phyloP scores from a whole-genome alignment of 106 monocot species.

The Allium fistulosum region DNA sequence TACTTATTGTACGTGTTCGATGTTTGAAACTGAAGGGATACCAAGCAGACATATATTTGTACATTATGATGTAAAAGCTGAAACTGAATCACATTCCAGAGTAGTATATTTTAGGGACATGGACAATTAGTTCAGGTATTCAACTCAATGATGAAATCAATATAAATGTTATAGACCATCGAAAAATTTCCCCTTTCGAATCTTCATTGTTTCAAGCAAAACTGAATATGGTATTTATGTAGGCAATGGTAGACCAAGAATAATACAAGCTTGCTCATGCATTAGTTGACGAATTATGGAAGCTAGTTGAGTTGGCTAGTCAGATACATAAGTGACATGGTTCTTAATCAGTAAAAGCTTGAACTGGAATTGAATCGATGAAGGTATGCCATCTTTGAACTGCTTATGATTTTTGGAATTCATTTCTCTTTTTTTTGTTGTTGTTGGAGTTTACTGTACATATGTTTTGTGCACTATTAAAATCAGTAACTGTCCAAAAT shows the following conservation, averaged over 20 bases:
- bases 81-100: neutral
- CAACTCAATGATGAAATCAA: no score
- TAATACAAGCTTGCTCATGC: neutral
- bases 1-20: neutral
- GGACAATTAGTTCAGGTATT: neutral
- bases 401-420: no score
- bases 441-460: no score
- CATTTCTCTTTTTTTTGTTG: no score
- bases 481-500: no score
- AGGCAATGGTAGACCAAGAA: neutral
- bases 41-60: neutral
- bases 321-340: no score
- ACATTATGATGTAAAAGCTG: neutral
- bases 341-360: no score
- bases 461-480: no score
- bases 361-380: no score
- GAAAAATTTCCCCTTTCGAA: neutral
- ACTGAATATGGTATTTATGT: neutral
- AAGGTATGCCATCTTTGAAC: no score
- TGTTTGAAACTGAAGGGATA: conserved; percentile 2
- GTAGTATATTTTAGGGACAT: neutral
- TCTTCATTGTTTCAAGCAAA: neutral
- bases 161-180: neutral
- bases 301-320: neutral
- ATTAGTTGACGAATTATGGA: neutral